Base-by-base conservation (phyloP, 2,329 filamentous ascomycete species). In the Emericellopsis cladophorae region DNA sequence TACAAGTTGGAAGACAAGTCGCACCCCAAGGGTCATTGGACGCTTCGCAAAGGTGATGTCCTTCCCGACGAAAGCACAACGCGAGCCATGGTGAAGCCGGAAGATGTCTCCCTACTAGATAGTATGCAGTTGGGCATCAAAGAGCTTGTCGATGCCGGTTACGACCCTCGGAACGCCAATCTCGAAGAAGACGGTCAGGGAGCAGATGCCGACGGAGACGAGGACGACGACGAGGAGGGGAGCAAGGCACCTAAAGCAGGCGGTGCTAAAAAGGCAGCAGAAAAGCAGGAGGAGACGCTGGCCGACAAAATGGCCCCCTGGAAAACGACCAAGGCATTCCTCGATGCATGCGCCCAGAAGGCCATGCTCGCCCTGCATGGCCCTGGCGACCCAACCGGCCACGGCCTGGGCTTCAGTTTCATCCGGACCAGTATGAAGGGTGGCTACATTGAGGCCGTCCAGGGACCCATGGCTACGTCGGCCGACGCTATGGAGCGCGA, bases 401-500 rank as follows among this genome's bases (percentile, higher is more conserved):
- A 89, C 52, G 92, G 92, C 2, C 79, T 95, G 44, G 92, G 86
- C 3, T 95, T 96, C 66, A 95, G 86, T 57, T 95, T 98, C 59
- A 89, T 98, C 59, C 88, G 92, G 55, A 95, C 89, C 0, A 94
- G 87, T 1, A 98, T 98, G 92, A 98, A 98, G 62, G 92, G 92
- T 46, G 92, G 92, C 0, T 98, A 79, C 45, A 74, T 95, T 60
- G 86, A 89, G 54, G 83, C 88, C 16, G 76, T 93, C 22, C 75
- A 77, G 42, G 77, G 77, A 2, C 76, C 77, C 3, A 61, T 76
- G 32, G 74, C 76, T 7, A 80, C 76, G 3, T 79, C 76, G 9
- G 88, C 87, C 16, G 87, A 95, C 58, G 89, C 86, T 53, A 85
- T 89, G 45, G 84, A 87, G 53, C 84, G 89, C 46, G 86, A 89